These are phyloP conservation scores for Hygrocybe coccinea DNA, from an alignment of 768 basidiomycete genomes.

Conservation along the genomic window DNA sequence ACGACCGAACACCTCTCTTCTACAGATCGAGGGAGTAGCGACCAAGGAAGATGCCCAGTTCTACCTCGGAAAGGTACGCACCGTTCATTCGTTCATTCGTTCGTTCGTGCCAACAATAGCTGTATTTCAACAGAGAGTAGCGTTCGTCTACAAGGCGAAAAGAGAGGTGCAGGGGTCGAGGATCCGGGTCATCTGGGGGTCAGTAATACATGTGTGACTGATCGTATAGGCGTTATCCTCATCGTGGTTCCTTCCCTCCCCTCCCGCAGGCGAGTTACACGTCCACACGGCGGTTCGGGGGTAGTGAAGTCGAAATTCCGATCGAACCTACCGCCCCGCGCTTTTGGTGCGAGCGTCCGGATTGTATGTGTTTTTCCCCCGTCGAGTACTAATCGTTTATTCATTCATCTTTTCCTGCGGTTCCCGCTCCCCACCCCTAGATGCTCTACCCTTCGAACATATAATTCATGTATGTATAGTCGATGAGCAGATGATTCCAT, in stretches of 20 bases:
- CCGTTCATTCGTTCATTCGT: neutral
- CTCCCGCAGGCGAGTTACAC: conserved; percentile 70
- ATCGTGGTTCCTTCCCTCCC: neutral
- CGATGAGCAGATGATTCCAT: too few relatives aligned
- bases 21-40: conserved; percentile 96
- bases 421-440: too few relatives aligned
- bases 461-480: conserved; percentile 35
- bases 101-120: neutral
- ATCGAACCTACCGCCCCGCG: conserved; percentile 89
- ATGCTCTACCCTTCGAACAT: conserved; percentile 92
- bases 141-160: conserved; percentile 98
- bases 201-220: conserved; percentile 28
- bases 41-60: conserved; percentile 92
- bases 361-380: conserved; percentile 53
- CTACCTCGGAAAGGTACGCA: conserved; percentile 94
- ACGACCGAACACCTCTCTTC: conserved; percentile 89
- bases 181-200: conserved; percentile 99
- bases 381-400: too few relatives aligned
- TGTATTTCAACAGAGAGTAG: conserved; percentile 64
- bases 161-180: conserved; percentile 90
- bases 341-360: conserved; percentile 89
- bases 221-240: neutral
- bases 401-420: too few relatives aligned
- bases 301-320: conserved; percentile 97
- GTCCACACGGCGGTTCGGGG: conserved; percentile 90